These are phyloP conservation scores for Cercophora newfieldiana DNA, from an alignment of 495 filamentous ascomycete species.

Conservation along the genomic window DNA sequence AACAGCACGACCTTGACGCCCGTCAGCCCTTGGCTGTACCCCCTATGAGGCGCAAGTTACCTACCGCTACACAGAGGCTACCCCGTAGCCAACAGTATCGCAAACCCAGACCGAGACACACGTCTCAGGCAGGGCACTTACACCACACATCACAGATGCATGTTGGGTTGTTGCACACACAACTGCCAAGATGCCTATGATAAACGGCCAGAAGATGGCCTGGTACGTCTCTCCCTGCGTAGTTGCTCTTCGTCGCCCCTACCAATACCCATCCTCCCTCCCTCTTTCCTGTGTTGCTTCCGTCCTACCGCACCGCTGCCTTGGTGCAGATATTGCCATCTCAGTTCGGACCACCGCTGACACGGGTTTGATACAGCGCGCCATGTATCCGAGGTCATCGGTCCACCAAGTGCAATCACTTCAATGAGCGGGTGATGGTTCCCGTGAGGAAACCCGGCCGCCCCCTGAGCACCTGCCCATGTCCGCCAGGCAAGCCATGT, in stretches of 20 bases:
- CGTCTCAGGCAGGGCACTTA: background rate
- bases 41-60: background rate
- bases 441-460: slow-evolving; percentile 79
- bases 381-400: slow-evolving; percentile 85
- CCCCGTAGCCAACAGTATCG: background rate
- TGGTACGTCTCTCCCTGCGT: slow-evolving; percentile 45
- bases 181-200: slow-evolving; percentile 50
- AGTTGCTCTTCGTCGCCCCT: slow-evolving; percentile 1
- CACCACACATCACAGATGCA: slow-evolving; percentile 10
- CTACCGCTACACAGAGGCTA: background rate
- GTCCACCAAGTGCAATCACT: slow-evolving; percentile 80
- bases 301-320: background rate
- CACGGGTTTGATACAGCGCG: slow-evolving; percentile 52
- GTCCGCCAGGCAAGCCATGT: slow-evolving; percentile 59
- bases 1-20: background rate
- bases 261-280: slow-evolving; percentile 12
- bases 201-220: slow-evolving; percentile 60
- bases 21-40: background rate
- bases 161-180: background rate
- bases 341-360: slow-evolving; percentile 23
- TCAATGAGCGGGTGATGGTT: slow-evolving; percentile 68
- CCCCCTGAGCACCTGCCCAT: slow-evolving; percentile 74
- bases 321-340: background rate
- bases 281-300: background rate
- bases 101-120: background rate